A percentile compares a stretch with the other conserved stretches of the same genome.
Evolutionary conservation across 2,329 filamentous ascomycete species (phyloP).

Genomic region (Colletotrichum orchidophilum): DNA sequence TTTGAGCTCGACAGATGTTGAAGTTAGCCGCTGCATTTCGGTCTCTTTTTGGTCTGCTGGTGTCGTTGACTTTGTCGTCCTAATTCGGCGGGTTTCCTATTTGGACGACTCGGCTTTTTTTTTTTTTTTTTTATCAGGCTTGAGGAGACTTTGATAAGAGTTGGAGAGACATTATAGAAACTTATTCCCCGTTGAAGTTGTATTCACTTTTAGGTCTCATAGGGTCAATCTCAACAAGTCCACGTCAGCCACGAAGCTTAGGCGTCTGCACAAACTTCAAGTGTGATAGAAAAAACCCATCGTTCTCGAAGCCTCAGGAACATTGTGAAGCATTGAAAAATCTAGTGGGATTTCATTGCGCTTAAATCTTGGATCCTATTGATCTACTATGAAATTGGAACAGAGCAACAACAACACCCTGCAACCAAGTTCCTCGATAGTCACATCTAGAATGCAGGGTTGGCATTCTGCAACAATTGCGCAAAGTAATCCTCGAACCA

Average conservation of each 20-base stretch:
- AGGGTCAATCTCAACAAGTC: no score
- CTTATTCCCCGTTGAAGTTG: background rate
- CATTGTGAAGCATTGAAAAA: background rate
- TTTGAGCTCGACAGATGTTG: background rate
- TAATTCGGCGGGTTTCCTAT: background rate
- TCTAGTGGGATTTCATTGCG: background rate
- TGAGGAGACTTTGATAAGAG: background rate
- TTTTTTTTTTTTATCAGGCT: background rate
- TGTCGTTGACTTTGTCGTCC: background rate
- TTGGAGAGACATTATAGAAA: background rate
- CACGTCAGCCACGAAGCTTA: background rate
- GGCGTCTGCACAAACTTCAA: background rate
- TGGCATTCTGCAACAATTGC: constrained; percentile 64
- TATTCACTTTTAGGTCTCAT: no score
- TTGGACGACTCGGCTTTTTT: background rate
- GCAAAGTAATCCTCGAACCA: constrained; percentile 74
- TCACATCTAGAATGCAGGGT: constrained; percentile 56
- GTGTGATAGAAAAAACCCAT: background rate
- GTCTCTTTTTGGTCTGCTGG: background rate
- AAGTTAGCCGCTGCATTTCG: background rate
- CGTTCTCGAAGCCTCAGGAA: background rate
- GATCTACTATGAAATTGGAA: constrained; percentile 3
- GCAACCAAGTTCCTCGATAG: rapidly evolving
- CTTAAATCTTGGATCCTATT: background rate
- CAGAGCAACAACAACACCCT: background rate